Base-by-base conservation (phyloP, 2,329 filamentous ascomycete species). In the Botrytis tulipae region DNA sequence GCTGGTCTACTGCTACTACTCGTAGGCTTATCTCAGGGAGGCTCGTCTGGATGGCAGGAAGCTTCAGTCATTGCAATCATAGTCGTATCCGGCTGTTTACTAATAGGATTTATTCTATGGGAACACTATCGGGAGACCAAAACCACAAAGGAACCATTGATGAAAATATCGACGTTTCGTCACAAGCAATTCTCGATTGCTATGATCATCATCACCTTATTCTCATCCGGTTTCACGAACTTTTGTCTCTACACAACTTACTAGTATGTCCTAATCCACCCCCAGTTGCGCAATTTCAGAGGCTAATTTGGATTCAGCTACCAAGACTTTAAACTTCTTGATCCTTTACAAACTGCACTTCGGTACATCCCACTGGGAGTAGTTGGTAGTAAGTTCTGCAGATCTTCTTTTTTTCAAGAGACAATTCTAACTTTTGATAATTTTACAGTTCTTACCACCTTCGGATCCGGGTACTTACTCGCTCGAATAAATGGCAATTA, bases 181-280 rank as follows among this genome's bases (percentile, higher is more conserved):
- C 90, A 87, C 79, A 80, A 82, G 8, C 85, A 84, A 10, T 92
- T 93, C 78, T 87, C 86, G 48, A 87, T 89, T 10, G 90, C 89
- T 25, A 89, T 92, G 84, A 79, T 86, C 46, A 88, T 91, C 77
- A 91, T 92, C 87, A 84, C 84, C 0, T 80, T 92, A 2, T 92
- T 92, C 82, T 92, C 91, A 78, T 86, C 87, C 29, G 84, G 86
- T 2, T 93, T 93, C 82, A 92, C 91, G 82, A 90, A 90, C 80
- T 92, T 87, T 76, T 82, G 92, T 57, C 84, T 93, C 74, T 92
- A 87, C 77, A 87, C 89, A 1, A 93, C 91, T 7, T 93, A 91
- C 81, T 92, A 76, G 78, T 79, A 73, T 74, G 77, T 73, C n/a
- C 6, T 57, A 10, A 57, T 16, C 42, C 35, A 6, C 16, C 42